phyloP scores from a whole-genome alignment of 2,329 filamentous ascomycete species.

The Incumbomyces delicatus region DNA sequence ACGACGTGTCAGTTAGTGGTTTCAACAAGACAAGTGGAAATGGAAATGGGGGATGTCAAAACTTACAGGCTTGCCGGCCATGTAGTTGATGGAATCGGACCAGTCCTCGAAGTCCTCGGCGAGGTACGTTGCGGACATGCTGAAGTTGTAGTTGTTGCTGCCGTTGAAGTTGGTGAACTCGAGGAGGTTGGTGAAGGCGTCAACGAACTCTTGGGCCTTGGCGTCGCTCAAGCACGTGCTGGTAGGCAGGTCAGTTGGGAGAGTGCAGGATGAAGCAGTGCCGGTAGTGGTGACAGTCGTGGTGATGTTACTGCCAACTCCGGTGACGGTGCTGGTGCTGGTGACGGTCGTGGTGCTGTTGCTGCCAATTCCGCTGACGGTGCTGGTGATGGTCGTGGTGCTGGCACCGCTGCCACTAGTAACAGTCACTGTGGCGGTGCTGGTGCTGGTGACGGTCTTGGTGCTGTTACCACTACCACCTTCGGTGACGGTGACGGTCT shows the following conservation, averaged over 20 bases:
- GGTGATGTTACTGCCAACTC: slow-evolving; percentile 9
- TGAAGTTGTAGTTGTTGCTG: slow-evolving; percentile 14
- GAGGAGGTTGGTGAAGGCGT: slow-evolving; percentile 16
- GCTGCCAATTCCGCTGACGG: background rate
- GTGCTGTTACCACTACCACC: background rate
- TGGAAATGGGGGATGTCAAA: background rate
- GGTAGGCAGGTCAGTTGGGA: background rate
- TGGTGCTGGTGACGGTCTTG: slow-evolving; percentile 1
- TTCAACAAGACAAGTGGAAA: too few species aligned
- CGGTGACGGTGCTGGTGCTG: slow-evolving; percentile 4
- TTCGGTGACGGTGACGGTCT: slow-evolving; percentile 7
- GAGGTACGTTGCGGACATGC: slow-evolving; percentile 14
- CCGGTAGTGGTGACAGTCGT: slow-evolving; percentile 11
- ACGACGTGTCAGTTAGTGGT: too few species aligned
- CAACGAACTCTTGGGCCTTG: slow-evolving; percentile 12
- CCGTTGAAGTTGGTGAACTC: slow-evolving; percentile 16
- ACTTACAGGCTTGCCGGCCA: slow-evolving; percentile 21
- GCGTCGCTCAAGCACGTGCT: slow-evolving; percentile 14
- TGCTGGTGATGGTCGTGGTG: background rate
- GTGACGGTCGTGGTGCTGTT: slow-evolving; percentile 9
- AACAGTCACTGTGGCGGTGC: slow-evolving; percentile 2
- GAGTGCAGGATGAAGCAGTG: slow-evolving; percentile 1
- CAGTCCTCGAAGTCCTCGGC: slow-evolving; percentile 16
- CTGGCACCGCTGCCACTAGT: background rate
- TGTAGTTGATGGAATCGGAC: slow-evolving; percentile 22